Conservation (phyloP, 352 stramenopile species). For the Elongisporangium senticosum region DNA sequence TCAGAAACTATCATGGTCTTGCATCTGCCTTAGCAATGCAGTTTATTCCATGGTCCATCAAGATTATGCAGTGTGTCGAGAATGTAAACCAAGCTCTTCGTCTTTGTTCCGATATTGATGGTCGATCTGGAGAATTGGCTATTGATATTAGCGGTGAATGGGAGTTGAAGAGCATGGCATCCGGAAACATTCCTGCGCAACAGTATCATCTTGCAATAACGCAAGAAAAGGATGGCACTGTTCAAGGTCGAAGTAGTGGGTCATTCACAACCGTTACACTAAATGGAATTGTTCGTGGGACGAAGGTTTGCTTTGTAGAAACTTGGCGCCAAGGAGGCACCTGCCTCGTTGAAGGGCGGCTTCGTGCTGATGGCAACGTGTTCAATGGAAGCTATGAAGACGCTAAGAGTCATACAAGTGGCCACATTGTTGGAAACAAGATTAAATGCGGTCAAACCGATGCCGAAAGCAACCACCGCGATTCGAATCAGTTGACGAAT, state of each 20-base stretch:
- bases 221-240: constrained; percentile 53
- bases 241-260: constrained; percentile 68
- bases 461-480: constrained; percentile 3
- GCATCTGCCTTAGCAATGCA: constrained; percentile 63
- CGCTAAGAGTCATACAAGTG: constrained; percentile 82
- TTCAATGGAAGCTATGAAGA: constrained; percentile 85
- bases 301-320: constrained; percentile 81
- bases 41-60: constrained; percentile 75
- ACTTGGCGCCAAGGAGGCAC: constrained; percentile 86
- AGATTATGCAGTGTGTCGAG: constrained; percentile 61
- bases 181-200: constrained; percentile 81
- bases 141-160: constrained; percentile 77
- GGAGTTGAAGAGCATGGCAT: constrained; percentile 85
- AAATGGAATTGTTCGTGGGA: constrained; percentile 65
- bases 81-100: constrained; percentile 47
- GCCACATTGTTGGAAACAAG: constrained; percentile 74
- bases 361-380: constrained; percentile 62
- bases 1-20: constrained; percentile 67
- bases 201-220: constrained; percentile 79
- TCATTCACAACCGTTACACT: constrained; percentile 82
- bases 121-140: constrained; percentile 26
- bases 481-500: constrained; percentile 18
- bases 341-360: constrained; percentile 72
- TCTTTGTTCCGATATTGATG: constrained; percentile 8
- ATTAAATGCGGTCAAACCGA: constrained; percentile 23